Conservation (phyloP, 176 grass and related monocot species). For the Ensete ventricosum region DNA sequence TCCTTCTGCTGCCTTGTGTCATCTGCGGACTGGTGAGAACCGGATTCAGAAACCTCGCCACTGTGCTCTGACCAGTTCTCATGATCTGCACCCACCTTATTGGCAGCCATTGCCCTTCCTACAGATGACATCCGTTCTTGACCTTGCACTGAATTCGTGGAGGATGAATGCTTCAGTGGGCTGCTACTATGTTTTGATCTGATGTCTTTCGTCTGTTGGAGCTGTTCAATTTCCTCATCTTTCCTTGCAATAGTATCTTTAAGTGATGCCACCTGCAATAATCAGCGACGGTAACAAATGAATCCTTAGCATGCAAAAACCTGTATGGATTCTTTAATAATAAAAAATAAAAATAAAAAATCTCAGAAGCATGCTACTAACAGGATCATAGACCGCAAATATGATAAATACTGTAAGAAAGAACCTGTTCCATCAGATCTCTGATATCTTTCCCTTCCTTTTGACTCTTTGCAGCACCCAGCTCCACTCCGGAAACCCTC, state of each 20-base stretch:
- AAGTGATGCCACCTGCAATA: slow-evolving; percentile 12
- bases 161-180: slow-evolving; percentile 62
- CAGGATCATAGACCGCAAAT: background rate
- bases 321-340: no score
- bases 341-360: no score
- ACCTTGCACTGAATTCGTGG: slow-evolving; percentile 27
- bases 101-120: slow-evolving; percentile 29
- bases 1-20: slow-evolving; percentile 31
- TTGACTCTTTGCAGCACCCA: slow-evolving; percentile 14
- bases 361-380: no score
- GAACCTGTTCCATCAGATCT: slow-evolving; percentile 23
- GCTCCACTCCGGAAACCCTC: slow-evolving; percentile 17
- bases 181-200: slow-evolving; percentile 17
- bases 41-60: slow-evolving; percentile 63
- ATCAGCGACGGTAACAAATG: background rate
- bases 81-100: slow-evolving; percentile 32
- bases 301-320: background rate
- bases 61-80: slow-evolving; percentile 53
- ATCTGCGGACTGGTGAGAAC: slow-evolving; percentile 52
- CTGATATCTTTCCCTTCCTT: slow-evolving; percentile 20
- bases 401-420: background rate
- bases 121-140: slow-evolving; percentile 14
- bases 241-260: slow-evolving; percentile 18
- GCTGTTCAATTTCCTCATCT: slow-evolving; percentile 14
- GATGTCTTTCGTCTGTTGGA: slow-evolving; percentile 21